Evolutionary conservation across 306 rosid genomes (phyloP), one percentile per base, ranked within the genome.

Genomic region (Malus sylvestris): DNA sequence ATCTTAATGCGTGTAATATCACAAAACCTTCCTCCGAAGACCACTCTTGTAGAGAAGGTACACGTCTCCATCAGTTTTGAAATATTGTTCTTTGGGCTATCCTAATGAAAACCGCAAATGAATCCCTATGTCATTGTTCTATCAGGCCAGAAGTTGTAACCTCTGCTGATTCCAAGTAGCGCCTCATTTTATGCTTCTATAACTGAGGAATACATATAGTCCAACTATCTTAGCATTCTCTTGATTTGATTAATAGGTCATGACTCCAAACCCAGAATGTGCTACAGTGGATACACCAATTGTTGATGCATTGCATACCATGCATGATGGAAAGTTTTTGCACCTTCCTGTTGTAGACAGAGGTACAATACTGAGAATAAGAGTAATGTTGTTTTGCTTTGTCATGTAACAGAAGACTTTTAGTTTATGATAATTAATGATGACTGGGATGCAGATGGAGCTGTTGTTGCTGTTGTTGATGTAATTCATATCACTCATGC

Each of bases 221-320:
- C 44, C 44, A 51, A 77, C 73, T 25, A 49, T 59, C 58, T 61
- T 42, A 35, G 73, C 55, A 3, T 77, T 22, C 57, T 63, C 71
- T 81, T 73, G 66, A 62, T 79, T 75, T 75, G 33, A 79, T 79
- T 67, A 60, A 35, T 83, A 96, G 98, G 97, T 86, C 73, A 93
- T 96, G 99, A 96, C 99, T 69, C 88, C 90, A 82, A 91, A 89
- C 87, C 99, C 99, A 77, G 91, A 93, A 86, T 89, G 93, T 77
- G 98, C 88, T n/a, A 65, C 81, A 20, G 76, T 88, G 25, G 99
- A 96, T 76, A 89, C 98, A 49, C 89, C 99, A 40, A 96, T 96
- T 81, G 94, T 96, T 74, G 96, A 96, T 78, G 99, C 99, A 55
- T 89, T 96, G 81, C 98, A 93, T 69, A 80, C 81, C 18, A 93